phyloP scores from a whole-genome alignment of 192 early-diverging fungal genomes.

The Linnemannia exigua region DNA sequence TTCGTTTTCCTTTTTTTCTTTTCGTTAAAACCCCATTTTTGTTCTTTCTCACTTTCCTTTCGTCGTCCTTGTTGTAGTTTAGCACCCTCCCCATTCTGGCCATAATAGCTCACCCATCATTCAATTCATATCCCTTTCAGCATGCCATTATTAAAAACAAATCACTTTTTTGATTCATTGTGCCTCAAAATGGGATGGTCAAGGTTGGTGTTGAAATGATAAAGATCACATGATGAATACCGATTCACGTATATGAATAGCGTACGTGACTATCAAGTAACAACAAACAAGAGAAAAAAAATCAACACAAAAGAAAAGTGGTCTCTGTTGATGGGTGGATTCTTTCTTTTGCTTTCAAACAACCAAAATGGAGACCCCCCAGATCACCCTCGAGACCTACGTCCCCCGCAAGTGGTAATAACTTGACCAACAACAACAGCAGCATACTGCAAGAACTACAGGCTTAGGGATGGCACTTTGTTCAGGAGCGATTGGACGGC shows the following conservation, averaged over 20 bases:
- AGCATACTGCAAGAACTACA: slow-evolving; percentile 20
- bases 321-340: not conserved
- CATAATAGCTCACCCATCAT: not conserved
- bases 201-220: not conserved
- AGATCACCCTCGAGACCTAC: slow-evolving; percentile 59
- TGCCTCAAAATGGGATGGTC: not conserved
- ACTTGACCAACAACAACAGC: not conserved
- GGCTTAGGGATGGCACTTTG: slow-evolving; percentile 42
- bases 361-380: slow-evolving; percentile 53
- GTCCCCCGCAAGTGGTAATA: slow-evolving; percentile 58
- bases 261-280: not conserved
- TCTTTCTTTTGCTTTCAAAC: slow-evolving; percentile 46
- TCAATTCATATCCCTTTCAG: not conserved
- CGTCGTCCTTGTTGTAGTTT: not conserved
- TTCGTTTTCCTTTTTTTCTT: not conserved
- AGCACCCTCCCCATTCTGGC: not conserved
- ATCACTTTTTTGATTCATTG: not conserved
- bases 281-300: slow-evolving; percentile 19
- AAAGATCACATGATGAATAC: not conserved
- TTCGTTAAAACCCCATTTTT: not conserved
- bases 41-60: not conserved
- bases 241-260: not conserved
- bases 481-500: no score
- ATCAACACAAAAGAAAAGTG: slow-evolving; percentile 10
- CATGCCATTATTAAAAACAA: not conserved